Percentiles rank a stretch among this genome's conserved stretches.
Evolutionary conservation across 768 basidiomycete species (phyloP).

Genomic region (Macrolepiota fuliginosa): DNA sequence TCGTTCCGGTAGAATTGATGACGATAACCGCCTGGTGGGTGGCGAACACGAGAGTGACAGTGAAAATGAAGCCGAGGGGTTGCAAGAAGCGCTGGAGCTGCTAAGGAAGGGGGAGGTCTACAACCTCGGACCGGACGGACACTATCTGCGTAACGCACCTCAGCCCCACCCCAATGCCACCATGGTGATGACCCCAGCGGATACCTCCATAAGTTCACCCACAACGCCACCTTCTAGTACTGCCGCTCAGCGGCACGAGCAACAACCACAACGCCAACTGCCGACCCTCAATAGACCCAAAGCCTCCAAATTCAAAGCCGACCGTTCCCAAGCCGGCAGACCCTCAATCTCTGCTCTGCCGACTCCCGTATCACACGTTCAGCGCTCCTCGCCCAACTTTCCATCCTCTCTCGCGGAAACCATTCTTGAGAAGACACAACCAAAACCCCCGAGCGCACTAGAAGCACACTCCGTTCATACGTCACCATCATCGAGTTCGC

Average conservation of each 20-base stretch:
- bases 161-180: conserved; percentile 7
- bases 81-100: conserved; percentile 51
- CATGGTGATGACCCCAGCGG: not conserved
- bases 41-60: conserved; percentile 54
- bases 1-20: conserved; percentile 54
- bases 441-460: not conserved
- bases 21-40: conserved; percentile 45
- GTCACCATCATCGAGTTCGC: conserved; percentile 17
- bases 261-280: conserved; percentile 8
- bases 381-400: conserved; percentile 34
- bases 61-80: conserved; percentile 48
- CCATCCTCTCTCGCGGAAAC: conserved; percentile 10
- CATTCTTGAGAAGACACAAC: conserved; percentile 2
- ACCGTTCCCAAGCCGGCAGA: conserved; percentile 31
- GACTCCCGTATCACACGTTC: conserved; percentile 5
- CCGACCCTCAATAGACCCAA: conserved; percentile 35
- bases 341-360: conserved; percentile 15
- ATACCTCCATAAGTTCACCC: not conserved
- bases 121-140: conserved; percentile 49
- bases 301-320: conserved; percentile 50
- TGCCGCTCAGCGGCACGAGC: not conserved
- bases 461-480: not conserved
- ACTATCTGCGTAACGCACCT: conserved; percentile 26
- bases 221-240: not conserved
- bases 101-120: conserved; percentile 49